Percentiles rank a stretch among this genome's conserved stretches.
These are phyloP conservation scores for Aethionema arabicum DNA, from an alignment of 345 rosid species.

Conservation along the genomic window DNA sequence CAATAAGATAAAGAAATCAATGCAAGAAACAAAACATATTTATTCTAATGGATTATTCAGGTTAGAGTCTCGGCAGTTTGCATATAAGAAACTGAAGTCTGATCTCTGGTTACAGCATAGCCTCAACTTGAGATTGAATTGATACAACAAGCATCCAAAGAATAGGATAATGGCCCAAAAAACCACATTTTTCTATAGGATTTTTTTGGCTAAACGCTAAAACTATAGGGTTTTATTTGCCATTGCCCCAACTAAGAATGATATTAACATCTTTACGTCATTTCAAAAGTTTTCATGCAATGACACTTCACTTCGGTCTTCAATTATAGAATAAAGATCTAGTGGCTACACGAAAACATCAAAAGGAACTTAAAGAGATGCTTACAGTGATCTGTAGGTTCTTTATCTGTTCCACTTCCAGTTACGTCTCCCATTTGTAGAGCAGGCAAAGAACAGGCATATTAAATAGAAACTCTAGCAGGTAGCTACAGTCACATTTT, in stretches of 20 bases:
- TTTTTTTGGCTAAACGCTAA: too few species aligned
- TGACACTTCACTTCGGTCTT: not conserved
- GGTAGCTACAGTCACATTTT: slow-evolving; percentile 56
- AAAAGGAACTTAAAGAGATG: slow-evolving; percentile 17
- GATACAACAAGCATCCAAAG: slow-evolving; percentile 19
- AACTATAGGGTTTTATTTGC: too few species aligned
- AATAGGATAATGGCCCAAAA: too few species aligned
- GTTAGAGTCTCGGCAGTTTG: slow-evolving; percentile 14
- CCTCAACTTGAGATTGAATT: slow-evolving; percentile 1
- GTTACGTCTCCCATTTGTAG: slow-evolving; percentile 9
- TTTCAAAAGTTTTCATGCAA: not conserved
- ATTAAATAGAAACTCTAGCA: slow-evolving; percentile 31
- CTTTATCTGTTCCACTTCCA: slow-evolving; percentile 5
- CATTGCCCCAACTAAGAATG: too few species aligned
- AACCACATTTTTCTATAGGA: too few species aligned
- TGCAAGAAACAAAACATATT: not conserved
- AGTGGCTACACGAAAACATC: slow-evolving; percentile 20
- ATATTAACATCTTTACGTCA: not conserved
- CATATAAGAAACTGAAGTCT: slow-evolving; percentile 1
- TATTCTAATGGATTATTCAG: not conserved
- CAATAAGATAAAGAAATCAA: slow-evolving; percentile 9
- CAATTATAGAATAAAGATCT: slow-evolving; percentile 8
- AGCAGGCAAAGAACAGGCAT: slow-evolving; percentile 8
- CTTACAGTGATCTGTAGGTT: slow-evolving; percentile 26
- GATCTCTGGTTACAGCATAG: slow-evolving; percentile 5